A percentile compares a stretch with the other conserved stretches of the same genome.
Conservation (phyloP, 2,329 filamentous ascomycete genomes). For the Aspergillus texensis region DNA sequence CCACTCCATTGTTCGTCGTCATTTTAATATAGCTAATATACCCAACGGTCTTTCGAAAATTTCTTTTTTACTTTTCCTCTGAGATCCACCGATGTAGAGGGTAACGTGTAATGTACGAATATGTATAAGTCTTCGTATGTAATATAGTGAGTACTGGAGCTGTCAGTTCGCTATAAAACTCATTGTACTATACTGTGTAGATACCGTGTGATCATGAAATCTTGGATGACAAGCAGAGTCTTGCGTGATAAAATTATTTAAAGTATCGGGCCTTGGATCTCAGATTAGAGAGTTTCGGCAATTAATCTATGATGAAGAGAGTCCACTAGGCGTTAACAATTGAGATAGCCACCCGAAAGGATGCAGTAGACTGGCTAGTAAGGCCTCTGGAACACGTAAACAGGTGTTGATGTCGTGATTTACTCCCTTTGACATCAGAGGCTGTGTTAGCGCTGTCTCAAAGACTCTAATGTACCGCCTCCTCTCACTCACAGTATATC, state of each 20-base stretch:
- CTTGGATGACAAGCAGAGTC: neutral
- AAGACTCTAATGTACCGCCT: neutral
- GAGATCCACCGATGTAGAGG: neutral
- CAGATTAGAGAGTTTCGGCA: neutral
- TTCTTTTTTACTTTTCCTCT: neutral
- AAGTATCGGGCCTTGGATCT: neutral
- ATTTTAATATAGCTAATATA: slow-evolving; percentile 1
- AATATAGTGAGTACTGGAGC: neutral
- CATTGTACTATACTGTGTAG: neutral
- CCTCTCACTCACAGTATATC: neutral
- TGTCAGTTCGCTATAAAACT: neutral
- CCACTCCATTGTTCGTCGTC: slow-evolving; percentile 3
- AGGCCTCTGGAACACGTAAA: neutral
- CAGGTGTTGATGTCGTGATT: neutral
- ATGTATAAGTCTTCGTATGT: neutral
- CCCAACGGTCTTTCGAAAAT: neutral
- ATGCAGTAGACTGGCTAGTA: neutral
- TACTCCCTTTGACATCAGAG: neutral
- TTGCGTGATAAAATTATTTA: neutral
- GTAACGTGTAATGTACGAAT: neutral
- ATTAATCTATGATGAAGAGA: neutral
- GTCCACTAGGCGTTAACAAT: neutral
- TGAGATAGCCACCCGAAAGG: neutral
- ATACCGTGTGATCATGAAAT: neutral
- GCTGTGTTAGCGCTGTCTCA: neutral